Evolutionary conservation across 23 red algal genomes (phyloP).

Genomic region (Chondrus crispus): DNA sequence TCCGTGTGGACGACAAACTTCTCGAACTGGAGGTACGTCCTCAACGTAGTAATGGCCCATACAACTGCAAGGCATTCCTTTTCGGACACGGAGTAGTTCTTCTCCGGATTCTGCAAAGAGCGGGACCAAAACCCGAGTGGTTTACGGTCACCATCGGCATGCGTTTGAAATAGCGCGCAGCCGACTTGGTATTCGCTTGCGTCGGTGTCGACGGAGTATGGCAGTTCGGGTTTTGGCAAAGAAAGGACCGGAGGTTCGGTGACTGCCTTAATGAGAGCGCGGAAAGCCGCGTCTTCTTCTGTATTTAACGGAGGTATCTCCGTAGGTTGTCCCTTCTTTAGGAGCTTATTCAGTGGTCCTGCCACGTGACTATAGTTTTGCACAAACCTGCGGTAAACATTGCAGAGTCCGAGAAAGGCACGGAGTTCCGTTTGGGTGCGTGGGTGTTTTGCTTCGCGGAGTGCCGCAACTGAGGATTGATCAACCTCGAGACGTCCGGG

Average conservation of each 20-base stretch:
- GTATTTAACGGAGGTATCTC: not conserved
- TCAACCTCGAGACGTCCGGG: not conserved
- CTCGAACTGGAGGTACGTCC: not conserved
- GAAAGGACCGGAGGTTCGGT: not conserved
- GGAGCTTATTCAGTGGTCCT: not conserved
- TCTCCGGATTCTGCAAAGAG: not conserved
- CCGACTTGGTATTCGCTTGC: not conserved
- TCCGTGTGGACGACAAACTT: not conserved
- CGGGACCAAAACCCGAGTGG: constrained; percentile 14
- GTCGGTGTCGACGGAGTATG: not conserved
- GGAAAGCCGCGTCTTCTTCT: not conserved
- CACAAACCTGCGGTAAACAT: constrained; percentile 22
- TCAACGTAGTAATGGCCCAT: not conserved
- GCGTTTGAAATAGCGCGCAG: not conserved
- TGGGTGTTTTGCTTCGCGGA: not conserved
- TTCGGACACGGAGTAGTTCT: not conserved
- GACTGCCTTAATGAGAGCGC: not conserved
- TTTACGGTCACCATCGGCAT: not conserved
- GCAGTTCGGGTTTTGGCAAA: not conserved
- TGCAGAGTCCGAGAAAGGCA: not conserved
- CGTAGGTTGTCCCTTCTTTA: not conserved
- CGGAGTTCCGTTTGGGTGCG: not conserved
- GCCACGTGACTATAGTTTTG: not conserved
- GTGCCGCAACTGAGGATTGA: not conserved
- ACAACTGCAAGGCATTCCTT: not conserved